Base-by-base conservation (phyloP, 306 rosid species). In the Mimosa bimucronata region DNA sequence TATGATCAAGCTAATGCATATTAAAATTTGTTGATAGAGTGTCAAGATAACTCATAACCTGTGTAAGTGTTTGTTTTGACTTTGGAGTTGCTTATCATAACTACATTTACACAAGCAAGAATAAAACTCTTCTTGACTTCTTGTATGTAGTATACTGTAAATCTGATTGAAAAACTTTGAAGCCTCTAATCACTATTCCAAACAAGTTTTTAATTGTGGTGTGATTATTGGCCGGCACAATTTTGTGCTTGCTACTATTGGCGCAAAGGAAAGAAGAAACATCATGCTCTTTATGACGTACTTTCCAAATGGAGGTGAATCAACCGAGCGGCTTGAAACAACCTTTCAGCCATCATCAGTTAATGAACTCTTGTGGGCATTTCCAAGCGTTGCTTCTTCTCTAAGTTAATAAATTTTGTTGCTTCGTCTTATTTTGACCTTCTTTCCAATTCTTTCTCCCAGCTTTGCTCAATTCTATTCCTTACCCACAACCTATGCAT, bases 401-500 rank as follows among this genome's bases (percentile, higher is more conserved):
- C 3, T 45, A 15, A 45, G 50, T 45, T 1, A 2, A 45, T 45
- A 2, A 13, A 13, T 13, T 13, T 11, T 45, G 13, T 45, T 13
- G 16, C 50, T 45, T 10, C 18, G 15, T 45, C 50, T 13, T 13
- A 45, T 13, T 45, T 45, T 45, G 97, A 91, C 72, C 11, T 88
- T 19, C 21, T 88, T 45, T 77, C 77, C 31, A 9, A 9, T 25
- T 25, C 65, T 1, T 45, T 15, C 42, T 81, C 87, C 18, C 31
- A 78, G 9, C 79, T 94, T 53, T 71, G 15, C 83, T 88, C 94
- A 40, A 85, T 79, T 41, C 88, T 91, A 18, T 2, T 34, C 5
- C 38, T 34, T 34, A 34, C 81, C 83, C 2, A 73, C 72, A 3
- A 76, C 88, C 1, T 94, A 92, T 65, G 94, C 94, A 0, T 79